Evolutionary conservation across 192 early-diverging fungal genomes (phyloP).

Genomic region (Allomyces javanicus): DNA sequence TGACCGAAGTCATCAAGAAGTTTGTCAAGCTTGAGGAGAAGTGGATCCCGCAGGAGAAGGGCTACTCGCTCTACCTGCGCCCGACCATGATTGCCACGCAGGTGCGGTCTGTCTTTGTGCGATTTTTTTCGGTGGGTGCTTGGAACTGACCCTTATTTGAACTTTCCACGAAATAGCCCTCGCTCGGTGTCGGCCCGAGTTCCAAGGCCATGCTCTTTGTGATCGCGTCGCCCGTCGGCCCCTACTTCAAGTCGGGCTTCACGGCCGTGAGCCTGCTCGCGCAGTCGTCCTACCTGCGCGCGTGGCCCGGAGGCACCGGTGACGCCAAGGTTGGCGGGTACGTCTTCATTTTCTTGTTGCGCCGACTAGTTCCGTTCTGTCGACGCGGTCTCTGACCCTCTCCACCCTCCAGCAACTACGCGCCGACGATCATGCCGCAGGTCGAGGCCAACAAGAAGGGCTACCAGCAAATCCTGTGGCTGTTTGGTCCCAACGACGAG

Average conservation of each 20-base stretch:
- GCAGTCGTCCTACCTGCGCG: conserved; percentile 66
- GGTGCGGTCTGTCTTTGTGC: conserved; percentile 10
- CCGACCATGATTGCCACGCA: conserved; percentile 88
- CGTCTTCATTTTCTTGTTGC: conserved; percentile 1
- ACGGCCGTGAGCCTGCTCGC: conserved; percentile 67
- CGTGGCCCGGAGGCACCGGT: conserved; percentile 90
- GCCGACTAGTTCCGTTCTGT: too few species aligned
- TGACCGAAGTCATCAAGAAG: conserved; percentile 65
- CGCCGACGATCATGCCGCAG: conserved; percentile 41
- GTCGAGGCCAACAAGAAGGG: conserved; percentile 69
- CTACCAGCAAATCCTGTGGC: conserved; percentile 87
- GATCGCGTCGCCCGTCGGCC: conserved; percentile 81
- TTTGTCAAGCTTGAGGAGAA: conserved; percentile 55
- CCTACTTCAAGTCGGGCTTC: conserved; percentile 92
- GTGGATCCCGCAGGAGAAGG: conserved; percentile 80
- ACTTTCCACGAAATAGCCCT: not conserved
- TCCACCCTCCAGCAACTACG: conserved; percentile 15
- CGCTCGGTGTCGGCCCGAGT: conserved; percentile 61
- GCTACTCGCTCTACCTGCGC: conserved; percentile 83
- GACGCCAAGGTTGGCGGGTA: conserved; percentile 74
- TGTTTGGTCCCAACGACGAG: conserved; percentile 65
- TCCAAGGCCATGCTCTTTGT: conserved; percentile 62
- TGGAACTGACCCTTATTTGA: not conserved
- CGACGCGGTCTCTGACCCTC: too few species aligned
- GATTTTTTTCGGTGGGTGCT: not conserved